phyloP scores from a whole-genome alignment of 2,329 filamentous ascomycete species.

The Xylariaceae sp. region DNA sequence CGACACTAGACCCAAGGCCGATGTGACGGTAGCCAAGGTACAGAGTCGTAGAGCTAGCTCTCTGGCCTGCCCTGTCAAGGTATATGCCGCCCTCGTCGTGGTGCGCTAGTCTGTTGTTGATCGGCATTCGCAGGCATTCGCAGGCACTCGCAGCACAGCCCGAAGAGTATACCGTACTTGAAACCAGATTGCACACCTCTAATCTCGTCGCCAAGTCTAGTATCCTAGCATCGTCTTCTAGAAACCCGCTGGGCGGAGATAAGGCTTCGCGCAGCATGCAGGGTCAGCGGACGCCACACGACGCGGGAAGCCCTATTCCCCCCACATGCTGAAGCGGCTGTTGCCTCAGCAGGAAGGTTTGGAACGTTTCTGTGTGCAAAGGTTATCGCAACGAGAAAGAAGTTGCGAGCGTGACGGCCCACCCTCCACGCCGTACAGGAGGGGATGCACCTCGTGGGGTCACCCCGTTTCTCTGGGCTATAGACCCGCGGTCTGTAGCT shows the following conservation, averaged over 20 bases:
- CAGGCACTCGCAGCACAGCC: not conserved
- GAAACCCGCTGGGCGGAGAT: slow-evolving; percentile 2
- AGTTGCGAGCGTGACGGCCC: slow-evolving; percentile 1
- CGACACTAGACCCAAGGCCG: slow-evolving; percentile 5
- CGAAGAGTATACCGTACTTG: slow-evolving; percentile 2
- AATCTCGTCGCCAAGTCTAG: too few relatives aligned
- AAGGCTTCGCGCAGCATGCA: slow-evolving; percentile 2
- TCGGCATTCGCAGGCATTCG: slow-evolving; percentile 3
- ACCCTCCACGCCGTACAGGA: slow-evolving; percentile 2
- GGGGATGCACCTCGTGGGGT: slow-evolving; percentile 1
- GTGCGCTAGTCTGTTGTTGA: slow-evolving; percentile 7
- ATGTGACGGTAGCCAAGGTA: slow-evolving; percentile 4
- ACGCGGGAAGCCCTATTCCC: not conserved
- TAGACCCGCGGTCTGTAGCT: not conserved
- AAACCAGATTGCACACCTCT: slow-evolving; percentile 8
- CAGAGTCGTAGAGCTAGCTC: slow-evolving; percentile 6
- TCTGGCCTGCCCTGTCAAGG: slow-evolving; percentile 14
- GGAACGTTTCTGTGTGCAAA: not conserved
- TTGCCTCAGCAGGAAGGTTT: slow-evolving; percentile 4
- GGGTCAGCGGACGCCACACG: slow-evolving; percentile 2
- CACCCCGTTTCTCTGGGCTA: slow-evolving; percentile 4
- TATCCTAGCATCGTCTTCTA: slow-evolving; percentile 6
- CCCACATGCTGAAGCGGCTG: slow-evolving; percentile 5
- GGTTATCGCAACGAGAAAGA: slow-evolving; percentile 4
- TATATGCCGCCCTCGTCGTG: slow-evolving; percentile 9